These are phyloP conservation scores for Bassia scoparia DNA, from an alignment of 148 eudicot genomes.

Conservation along the genomic window DNA sequence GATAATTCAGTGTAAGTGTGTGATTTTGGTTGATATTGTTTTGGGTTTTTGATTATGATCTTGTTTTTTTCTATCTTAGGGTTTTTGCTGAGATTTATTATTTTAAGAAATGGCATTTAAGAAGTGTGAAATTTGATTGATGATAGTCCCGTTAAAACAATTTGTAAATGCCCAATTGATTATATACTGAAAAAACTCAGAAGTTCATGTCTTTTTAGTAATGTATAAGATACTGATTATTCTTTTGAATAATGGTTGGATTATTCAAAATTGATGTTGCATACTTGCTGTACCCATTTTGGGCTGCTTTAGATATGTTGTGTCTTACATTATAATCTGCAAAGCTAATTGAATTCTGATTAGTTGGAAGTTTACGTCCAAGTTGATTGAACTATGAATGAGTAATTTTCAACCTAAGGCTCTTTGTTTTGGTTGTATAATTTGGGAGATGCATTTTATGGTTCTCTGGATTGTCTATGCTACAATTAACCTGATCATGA, in stretches of 20 bases:
- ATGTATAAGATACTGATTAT: not conserved
- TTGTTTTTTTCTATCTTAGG: not conserved
- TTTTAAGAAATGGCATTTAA: too few species aligned
- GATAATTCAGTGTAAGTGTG: not conserved
- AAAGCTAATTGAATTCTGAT: not conserved
- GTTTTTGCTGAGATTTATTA: not conserved
- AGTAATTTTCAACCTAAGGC: too few species aligned
- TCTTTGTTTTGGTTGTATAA: not conserved
- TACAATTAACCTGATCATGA: not conserved
- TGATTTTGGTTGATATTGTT: not conserved
- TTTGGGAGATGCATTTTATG: not conserved
- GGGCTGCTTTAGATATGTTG: not conserved
- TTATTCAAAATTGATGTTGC: not conserved
- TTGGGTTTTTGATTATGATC: conserved; percentile 1
- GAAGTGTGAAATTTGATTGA: conserved; percentile 11
- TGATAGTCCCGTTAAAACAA: not conserved
- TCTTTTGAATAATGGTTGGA: too few species aligned
- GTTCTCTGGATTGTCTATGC: not conserved
- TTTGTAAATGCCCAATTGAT: not conserved
- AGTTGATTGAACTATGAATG: not conserved
- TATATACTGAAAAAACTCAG: not conserved
- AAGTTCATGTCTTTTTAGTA: conserved; percentile 3
- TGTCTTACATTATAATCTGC: not conserved
- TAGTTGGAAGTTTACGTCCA: not conserved
- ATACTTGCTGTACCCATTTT: not conserved